phyloP scores from a whole-genome alignment of 768 basidiomycete species.

The Omphalotus guepiniiformis region DNA sequence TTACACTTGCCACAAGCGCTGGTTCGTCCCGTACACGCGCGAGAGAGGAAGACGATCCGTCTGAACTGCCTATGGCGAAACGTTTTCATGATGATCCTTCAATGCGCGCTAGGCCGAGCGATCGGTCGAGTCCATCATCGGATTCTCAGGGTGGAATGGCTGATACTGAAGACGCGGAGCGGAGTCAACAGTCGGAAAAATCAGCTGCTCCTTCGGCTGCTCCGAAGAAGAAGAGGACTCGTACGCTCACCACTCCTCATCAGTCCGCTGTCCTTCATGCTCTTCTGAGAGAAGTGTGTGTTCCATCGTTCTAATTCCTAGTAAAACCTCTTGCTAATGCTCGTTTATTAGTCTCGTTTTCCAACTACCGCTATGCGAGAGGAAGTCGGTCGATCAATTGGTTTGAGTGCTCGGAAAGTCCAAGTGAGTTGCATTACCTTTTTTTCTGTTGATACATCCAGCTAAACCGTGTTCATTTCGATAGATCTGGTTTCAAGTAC shows the following conservation, averaged over 20 bases:
- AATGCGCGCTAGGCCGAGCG: slow-evolving; percentile 17
- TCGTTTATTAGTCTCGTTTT: slow-evolving; percentile 66
- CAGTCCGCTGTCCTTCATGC: slow-evolving; percentile 86
- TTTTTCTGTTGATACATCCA: slow-evolving; percentile 15
- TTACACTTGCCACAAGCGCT: slow-evolving; percentile 18
- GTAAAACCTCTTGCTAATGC: slow-evolving; percentile 10
- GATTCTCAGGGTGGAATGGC: slow-evolving; percentile 55
- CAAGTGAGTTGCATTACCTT: slow-evolving; percentile 52
- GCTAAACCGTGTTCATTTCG: slow-evolving; percentile 13
- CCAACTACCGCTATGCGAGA: slow-evolving; percentile 85
- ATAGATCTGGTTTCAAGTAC: slow-evolving; percentile 89
- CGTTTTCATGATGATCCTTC: slow-evolving; percentile 35
- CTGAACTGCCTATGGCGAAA: slow-evolving; percentile 40
- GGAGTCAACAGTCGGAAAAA: slow-evolving; percentile 36
- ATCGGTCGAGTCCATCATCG: slow-evolving; percentile 37
- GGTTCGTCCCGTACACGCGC: slow-evolving; percentile 18
- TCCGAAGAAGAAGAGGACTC: slow-evolving; percentile 79
- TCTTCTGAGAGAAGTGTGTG: slow-evolving; percentile 73
- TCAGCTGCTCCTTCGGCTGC: slow-evolving; percentile 29
- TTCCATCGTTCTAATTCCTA: slow-evolving; percentile 10
- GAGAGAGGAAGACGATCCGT: slow-evolving; percentile 18
- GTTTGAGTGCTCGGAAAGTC: slow-evolving; percentile 86
- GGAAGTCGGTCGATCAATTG: slow-evolving; percentile 82
- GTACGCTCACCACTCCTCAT: slow-evolving; percentile 82
- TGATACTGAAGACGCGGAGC: slow-evolving; percentile 54